Conservation (phyloP, 2,329 filamentous ascomycete species). For the Pseudogymnoascus pannorum region DNA sequence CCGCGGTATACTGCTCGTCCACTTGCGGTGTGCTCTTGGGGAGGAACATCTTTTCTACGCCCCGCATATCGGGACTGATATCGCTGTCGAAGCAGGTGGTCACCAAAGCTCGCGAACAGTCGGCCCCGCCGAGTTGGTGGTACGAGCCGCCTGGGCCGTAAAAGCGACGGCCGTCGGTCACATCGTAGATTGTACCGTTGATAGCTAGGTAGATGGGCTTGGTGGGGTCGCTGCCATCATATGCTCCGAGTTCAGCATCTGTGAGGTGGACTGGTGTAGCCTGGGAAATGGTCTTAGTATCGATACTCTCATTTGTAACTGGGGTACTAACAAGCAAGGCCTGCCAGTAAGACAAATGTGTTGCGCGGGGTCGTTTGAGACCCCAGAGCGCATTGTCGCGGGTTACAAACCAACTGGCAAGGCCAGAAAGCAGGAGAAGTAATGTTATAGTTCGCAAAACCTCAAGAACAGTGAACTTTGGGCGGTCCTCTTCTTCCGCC, state of each 20-base stretch:
- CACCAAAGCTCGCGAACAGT: conserved; percentile 82
- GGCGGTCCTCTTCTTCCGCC: conserved; percentile 23
- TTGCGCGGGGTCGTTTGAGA: conserved; percentile 23
- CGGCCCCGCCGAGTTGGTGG: conserved; percentile 75
- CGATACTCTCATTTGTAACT: neutral
- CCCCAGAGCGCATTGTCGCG: conserved; percentile 25
- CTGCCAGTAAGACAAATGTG: conserved; percentile 18
- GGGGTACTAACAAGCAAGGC: conserved; percentile 21
- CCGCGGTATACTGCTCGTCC: conserved; percentile 50
- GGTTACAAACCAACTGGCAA: conserved; percentile 27
- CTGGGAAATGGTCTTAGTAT: conserved; percentile 28
- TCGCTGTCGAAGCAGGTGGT: conserved; percentile 84
- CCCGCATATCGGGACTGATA: conserved; percentile 73
- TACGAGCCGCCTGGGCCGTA: conserved; percentile 85
- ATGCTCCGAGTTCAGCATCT: conserved; percentile 62
- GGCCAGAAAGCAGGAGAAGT: conserved; percentile 20
- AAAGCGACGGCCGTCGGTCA: conserved; percentile 57
- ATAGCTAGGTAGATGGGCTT: conserved; percentile 87
- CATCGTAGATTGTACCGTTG: conserved; percentile 81
- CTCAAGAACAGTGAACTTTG: conserved; percentile 22
- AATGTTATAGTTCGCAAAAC: conserved; percentile 24
- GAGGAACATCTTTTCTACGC: conserved; percentile 79
- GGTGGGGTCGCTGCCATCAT: conserved; percentile 67
- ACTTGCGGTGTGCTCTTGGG: conserved; percentile 55
- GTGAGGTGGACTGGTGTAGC: conserved; percentile 62